phyloP scores from a whole-genome alignment of 768 basidiomycete genomes.

The Russula sp. region DNA sequence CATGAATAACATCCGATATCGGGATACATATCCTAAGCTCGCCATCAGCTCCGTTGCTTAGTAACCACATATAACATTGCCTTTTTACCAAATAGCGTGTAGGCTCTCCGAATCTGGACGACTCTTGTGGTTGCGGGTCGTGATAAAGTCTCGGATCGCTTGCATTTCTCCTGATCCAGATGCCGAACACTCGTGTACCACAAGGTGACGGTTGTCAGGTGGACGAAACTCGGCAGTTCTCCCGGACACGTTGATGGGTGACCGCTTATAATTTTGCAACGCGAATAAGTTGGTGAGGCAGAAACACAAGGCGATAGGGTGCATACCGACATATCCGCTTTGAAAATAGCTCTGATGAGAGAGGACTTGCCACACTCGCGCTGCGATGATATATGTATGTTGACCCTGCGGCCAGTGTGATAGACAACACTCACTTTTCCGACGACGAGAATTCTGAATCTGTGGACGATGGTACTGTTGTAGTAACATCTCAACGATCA shows the following conservation, averaged over 20 bases:
- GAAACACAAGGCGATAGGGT: neutral
- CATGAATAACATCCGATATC: neutral
- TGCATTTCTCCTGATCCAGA: conserved; percentile 1
- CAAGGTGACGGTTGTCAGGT: neutral
- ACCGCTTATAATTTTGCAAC: neutral
- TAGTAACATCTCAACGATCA: neutral
- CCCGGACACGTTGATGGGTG: neutral
- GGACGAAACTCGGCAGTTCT: neutral
- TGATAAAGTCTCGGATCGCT: conserved; percentile 1
- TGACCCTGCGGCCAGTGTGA: too few relatives aligned
- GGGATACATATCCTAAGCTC: conserved; percentile 16
- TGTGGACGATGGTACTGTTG: neutral
- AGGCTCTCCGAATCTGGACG: conserved; percentile 3
- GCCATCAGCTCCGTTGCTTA: neutral
- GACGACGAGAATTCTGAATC: conserved; percentile 19
- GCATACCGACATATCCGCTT: conserved; percentile 15
- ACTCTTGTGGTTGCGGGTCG: neutral
- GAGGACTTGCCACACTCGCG: conserved; percentile 15
- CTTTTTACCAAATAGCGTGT: conserved; percentile 19
- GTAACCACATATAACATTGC: neutral
- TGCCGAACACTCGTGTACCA: conserved; percentile 3
- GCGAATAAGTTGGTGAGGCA: neutral
- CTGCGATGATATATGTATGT: neutral
- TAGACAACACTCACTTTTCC: conserved; percentile 8
- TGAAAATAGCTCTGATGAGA: conserved; percentile 8